These are phyloP conservation scores for Phylloporus rhodoxanthus DNA, from an alignment of 768 basidiomycete species.

Conservation along the genomic window DNA sequence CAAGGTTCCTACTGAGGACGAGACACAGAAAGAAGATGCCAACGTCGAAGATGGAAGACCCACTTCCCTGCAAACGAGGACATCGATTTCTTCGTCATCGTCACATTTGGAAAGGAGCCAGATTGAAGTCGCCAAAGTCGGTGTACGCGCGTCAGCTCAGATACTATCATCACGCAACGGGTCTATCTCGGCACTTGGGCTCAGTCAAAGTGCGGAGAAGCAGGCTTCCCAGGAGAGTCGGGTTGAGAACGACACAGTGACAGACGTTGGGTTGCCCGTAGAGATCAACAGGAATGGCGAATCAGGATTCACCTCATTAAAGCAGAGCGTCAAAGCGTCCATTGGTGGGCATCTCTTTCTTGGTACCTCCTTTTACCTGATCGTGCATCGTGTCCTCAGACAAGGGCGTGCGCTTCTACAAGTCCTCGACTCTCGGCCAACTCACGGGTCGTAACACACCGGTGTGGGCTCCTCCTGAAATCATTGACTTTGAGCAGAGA, in stretches of 20 bases:
- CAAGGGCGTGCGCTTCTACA: slow-evolving; percentile 63
- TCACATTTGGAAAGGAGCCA: slow-evolving; percentile 24
- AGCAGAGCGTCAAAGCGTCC: slow-evolving; percentile 67
- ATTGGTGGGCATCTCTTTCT: slow-evolving; percentile 47
- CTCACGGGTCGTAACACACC: slow-evolving; percentile 30
- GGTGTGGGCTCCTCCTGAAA: slow-evolving; percentile 26
- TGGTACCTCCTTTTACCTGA: not conserved
- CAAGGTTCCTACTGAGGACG: slow-evolving; percentile 1
- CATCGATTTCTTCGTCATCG: slow-evolving; percentile 15
- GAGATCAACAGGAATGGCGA: slow-evolving; percentile 27
- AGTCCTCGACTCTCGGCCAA: slow-evolving; percentile 51
- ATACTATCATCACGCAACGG: slow-evolving; percentile 22
- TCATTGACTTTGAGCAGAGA: slow-evolving; percentile 30
- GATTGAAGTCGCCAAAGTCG: slow-evolving; percentile 28
- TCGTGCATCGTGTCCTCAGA: slow-evolving; percentile 35
- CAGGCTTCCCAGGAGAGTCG: slow-evolving; percentile 4
- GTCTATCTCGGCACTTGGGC: slow-evolving; percentile 15
- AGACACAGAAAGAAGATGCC: not conserved
- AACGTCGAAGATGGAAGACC: slow-evolving; percentile 4
- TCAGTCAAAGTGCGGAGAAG: slow-evolving; percentile 8
- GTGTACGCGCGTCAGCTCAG: slow-evolving; percentile 26
- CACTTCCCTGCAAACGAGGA: slow-evolving; percentile 9
- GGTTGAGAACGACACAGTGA: slow-evolving; percentile 9
- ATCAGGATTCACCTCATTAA: slow-evolving; percentile 46
- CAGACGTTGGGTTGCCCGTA: slow-evolving; percentile 23